These are phyloP conservation scores for Pyricularia sp. DNA, from an alignment of 2,329 filamentous ascomycete genomes.

Conservation along the genomic window DNA sequence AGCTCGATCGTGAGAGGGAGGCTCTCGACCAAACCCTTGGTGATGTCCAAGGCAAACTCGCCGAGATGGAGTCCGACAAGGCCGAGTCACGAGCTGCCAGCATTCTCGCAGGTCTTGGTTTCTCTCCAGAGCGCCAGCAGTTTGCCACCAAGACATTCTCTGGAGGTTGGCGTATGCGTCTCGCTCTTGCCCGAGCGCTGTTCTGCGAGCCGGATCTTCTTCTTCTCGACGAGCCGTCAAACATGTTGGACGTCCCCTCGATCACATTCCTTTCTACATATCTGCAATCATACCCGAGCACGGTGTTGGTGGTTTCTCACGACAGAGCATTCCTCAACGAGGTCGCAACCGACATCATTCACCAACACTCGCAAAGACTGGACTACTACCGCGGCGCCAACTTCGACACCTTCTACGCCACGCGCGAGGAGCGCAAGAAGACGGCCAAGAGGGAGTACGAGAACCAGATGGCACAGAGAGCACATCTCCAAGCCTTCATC, in stretches of 20 bases:
- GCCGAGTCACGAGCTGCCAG: conserved; percentile 90
- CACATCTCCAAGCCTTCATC: conserved; percentile 94
- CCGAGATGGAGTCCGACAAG: conserved; percentile 99
- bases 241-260: conserved; percentile 99
- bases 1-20: conserved; percentile 76
- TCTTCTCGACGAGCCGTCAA: conserved; percentile 95
- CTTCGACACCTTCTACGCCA: conserved; percentile 95
- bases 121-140: conserved; percentile 85
- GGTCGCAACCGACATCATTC: conserved; percentile 96
- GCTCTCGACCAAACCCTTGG: conserved; percentile 80
- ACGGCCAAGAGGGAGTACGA: conserved; percentile 95
- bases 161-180: conserved; percentile 98
- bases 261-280: conserved; percentile 97
- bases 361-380: conserved; percentile 91
- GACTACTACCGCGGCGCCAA: conserved; percentile 99
- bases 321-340: conserved; percentile 98
- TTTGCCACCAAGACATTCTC: conserved; percentile 95
- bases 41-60: conserved; percentile 81
- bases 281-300: conserved; percentile 85
- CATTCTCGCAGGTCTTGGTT: conserved; percentile 92
- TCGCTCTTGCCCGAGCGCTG: conserved; percentile 84
- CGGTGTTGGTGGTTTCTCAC: conserved; percentile 92
- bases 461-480: conserved; percentile 89
- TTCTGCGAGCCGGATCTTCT: conserved; percentile 97
- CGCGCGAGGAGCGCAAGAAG: conserved; percentile 93